Percentiles rank a stretch among this genome's conserved stretches.
phyloP scores from a whole-genome alignment of 1,284 basidiomycete genomes.

The Fistulinella staudtii region DNA sequence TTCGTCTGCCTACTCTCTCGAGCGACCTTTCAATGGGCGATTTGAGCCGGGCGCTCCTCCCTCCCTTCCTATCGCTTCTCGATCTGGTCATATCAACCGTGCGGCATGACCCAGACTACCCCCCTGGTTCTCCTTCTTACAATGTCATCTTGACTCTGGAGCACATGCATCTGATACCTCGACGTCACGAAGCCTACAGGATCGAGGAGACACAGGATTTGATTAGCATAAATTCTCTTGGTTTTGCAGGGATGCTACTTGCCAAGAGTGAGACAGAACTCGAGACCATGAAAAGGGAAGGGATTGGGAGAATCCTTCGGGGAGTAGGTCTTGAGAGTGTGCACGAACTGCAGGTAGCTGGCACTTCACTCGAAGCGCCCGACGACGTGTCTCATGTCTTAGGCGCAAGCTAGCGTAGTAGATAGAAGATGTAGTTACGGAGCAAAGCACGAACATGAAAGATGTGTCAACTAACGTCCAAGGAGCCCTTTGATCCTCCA shows the following conservation, averaged over 20 bases:
- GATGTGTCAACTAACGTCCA: slow-evolving; percentile 17
- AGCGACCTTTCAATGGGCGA: slow-evolving; percentile 41
- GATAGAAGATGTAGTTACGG: background rate
- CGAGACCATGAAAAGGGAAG: slow-evolving; percentile 58
- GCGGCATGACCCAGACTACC: slow-evolving; percentile 60
- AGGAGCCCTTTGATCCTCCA: slow-evolving; percentile 40
- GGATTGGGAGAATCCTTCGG: slow-evolving; percentile 55
- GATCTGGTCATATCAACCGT: slow-evolving; percentile 78
- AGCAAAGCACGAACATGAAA: slow-evolving; percentile 1
- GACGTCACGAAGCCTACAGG: slow-evolving; percentile 54
- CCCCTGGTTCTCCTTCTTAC: slow-evolving; percentile 65
- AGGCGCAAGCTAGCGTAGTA: background rate
- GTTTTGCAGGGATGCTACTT: slow-evolving; percentile 83
- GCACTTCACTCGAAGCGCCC: slow-evolving; percentile 33
- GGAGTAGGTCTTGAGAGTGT: slow-evolving; percentile 61
- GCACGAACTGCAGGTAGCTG: slow-evolving; percentile 55
- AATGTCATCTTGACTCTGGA: slow-evolving; percentile 80
- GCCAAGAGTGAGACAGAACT: slow-evolving; percentile 77
- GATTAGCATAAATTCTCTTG: slow-evolving; percentile 77
- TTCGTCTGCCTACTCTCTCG: slow-evolving; percentile 55
- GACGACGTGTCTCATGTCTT: slow-evolving; percentile 7
- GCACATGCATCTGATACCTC: slow-evolving; percentile 81
- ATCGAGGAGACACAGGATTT: slow-evolving; percentile 48
- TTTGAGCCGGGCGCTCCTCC: slow-evolving; percentile 55
- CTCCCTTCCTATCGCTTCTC: slow-evolving; percentile 68